A percentile compares a stretch with the other conserved stretches of the same genome.
Evolutionary conservation across 208 protist genomes (phyloP).

Genomic region (Trypanosoma rangeli): DNA sequence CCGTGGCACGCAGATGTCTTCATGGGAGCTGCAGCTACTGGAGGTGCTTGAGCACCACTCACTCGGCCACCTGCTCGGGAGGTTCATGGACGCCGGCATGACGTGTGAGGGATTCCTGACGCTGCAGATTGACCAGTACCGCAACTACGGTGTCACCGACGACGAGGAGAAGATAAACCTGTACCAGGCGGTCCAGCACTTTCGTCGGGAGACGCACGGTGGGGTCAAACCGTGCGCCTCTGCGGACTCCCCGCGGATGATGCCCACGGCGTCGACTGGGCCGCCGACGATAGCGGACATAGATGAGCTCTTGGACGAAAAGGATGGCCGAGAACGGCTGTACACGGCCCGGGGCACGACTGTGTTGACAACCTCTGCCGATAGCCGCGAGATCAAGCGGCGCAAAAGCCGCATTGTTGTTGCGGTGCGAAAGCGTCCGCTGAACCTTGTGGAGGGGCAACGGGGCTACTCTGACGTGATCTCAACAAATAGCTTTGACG

Average conservation of each 20-base stretch:
- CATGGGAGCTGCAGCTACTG: constrained; percentile 24
- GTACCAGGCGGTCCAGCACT: constrained; percentile 28
- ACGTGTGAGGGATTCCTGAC: constrained; percentile 18
- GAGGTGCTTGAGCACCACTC: constrained; percentile 25
- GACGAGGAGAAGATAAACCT: constrained; percentile 32
- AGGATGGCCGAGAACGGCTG: constrained; percentile 16
- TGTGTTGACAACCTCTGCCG: constrained; percentile 17
- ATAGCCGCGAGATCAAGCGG: constrained; percentile 25
- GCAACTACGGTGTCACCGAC: constrained; percentile 19
- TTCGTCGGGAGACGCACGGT: constrained; percentile 2
- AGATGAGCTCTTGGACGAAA: constrained; percentile 27
- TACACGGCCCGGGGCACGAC: constrained; percentile 32
- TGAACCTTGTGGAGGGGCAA: constrained; percentile 27
- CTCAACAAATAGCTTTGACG: constrained; percentile 28
- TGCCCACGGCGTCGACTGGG: neutral
- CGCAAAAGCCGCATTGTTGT: constrained; percentile 38
- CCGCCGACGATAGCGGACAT: neutral
- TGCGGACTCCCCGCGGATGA: neutral
- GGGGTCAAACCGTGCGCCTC: neutral
- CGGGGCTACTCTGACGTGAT: constrained; percentile 37
- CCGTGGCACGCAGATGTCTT: constrained; percentile 7
- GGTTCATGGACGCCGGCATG: constrained; percentile 28
- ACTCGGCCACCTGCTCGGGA: constrained; percentile 21
- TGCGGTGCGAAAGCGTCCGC: constrained; percentile 34
- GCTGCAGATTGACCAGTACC: constrained; percentile 29